Base-by-base conservation (phyloP, 306 rosid species). In the Begonia peltatifolia region DNA sequence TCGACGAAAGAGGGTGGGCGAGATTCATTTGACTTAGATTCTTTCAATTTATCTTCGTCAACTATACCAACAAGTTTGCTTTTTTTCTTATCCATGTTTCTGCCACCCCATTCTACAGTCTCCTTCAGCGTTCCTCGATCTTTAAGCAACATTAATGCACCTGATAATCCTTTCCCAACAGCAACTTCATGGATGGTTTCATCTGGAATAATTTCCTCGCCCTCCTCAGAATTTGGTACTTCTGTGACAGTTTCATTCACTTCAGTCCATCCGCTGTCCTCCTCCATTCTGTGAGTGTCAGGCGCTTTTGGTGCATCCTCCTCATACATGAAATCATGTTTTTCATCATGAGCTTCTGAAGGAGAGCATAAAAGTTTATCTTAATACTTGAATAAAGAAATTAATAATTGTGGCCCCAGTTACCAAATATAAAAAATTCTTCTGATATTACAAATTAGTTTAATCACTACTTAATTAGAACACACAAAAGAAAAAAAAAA, bases 21-120 rank as follows among this genome's bases (percentile, higher is more conserved):
- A 16, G 68, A 58, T 9, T 74, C 76, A 71, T 52, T 71, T 10
- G 54, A 47, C 49, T 66, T 63, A 15, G 66, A 23, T 56, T 86
- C 84, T 69, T 74, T 81, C 25, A 74, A 65, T 11, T 80, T 89
- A 16, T 80, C 87, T 64, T 68, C 81, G 41, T 78, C 94, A 13
- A 83, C 61, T 2, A 90, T 71, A 64, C 95, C 99, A 60, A 86
- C 76, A 66, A 90, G 79, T 70, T 90, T 90, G 75, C 96, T 77
- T 72, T 83, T 90, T 69, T 87, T 90, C 80, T 90, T 90, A 65
- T 90, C 99, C 99, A 90, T 86, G 77, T 86, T 90, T 77, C 95
- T 86, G 62, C 99, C 99, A 67, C 99, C 95, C 95, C 95, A 90
- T 50, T 90, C 95, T 55, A 83, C 54, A 64, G 72, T 80, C 77